A percentile compares a stretch with the other conserved stretches of the same genome.
Evolutionary conservation across 441 rosid genomes (phyloP).

Genomic region (Euphorbia celastroides): DNA sequence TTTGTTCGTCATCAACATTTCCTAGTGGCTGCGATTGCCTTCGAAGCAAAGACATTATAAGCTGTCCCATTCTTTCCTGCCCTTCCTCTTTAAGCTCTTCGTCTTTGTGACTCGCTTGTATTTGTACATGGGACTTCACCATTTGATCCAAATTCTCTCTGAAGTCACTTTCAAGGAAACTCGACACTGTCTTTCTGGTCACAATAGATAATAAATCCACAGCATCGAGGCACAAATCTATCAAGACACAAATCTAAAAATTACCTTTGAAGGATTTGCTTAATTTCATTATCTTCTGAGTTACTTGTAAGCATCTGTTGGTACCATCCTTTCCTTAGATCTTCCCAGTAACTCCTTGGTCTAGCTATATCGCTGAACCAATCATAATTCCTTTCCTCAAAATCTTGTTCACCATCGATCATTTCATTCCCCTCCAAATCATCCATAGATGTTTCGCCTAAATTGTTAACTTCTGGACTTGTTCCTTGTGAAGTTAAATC

Average conservation of each 20-base stretch:
- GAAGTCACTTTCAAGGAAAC: conserved; percentile 55
- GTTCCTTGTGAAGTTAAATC: conserved; percentile 20
- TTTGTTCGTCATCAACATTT: too few species aligned
- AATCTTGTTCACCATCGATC: conserved; percentile 26
- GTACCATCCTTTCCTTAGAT: conserved; percentile 61
- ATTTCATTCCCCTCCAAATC: conserved; percentile 30
- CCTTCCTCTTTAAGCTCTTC: conserved; percentile 26
- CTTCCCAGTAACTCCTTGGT: conserved; percentile 92
- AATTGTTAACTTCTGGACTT: conserved; percentile 6
- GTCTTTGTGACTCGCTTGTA: conserved; percentile 33
- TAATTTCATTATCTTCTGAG: conserved; percentile 53
- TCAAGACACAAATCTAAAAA: not conserved
- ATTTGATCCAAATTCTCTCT: conserved; percentile 55
- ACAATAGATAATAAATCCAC: not conserved
- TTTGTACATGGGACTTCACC: conserved; percentile 40
- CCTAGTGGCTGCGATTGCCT: conserved; percentile 26
- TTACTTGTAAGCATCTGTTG: conserved; percentile 47
- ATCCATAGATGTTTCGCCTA: conserved; percentile 24
- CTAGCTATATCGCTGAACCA: conserved; percentile 70
- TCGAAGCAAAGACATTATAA: conserved; percentile 30
- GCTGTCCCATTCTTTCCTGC: conserved; percentile 33
- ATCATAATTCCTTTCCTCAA: conserved; percentile 32
- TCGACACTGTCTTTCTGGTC: conserved; percentile 76
- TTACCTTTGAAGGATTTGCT: conserved; percentile 78
- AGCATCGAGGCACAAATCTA: not conserved